These are phyloP conservation scores for Suillus discolor DNA, from an alignment of 768 basidiomycete species.

Conservation along the genomic window DNA sequence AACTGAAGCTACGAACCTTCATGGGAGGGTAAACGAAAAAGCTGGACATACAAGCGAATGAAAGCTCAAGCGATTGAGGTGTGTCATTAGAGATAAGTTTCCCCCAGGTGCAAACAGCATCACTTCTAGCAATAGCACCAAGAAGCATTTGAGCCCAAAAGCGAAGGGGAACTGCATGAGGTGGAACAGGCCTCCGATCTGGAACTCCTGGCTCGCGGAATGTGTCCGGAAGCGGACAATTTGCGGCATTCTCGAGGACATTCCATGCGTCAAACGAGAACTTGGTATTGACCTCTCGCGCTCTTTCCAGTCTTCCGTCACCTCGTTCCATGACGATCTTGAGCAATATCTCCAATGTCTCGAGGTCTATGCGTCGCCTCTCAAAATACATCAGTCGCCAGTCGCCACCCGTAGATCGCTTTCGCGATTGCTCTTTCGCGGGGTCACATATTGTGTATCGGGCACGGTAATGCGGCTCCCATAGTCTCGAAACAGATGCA, in stretches of 20 bases:
- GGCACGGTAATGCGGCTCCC: conserved; percentile 53
- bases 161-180: conserved; percentile 42
- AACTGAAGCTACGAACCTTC: conserved; percentile 36
- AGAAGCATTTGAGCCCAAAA: conserved; percentile 55
- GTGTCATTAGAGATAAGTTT: conserved; percentile 17
- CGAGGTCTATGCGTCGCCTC: conserved; percentile 46
- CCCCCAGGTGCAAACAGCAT: conserved; percentile 45
- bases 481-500: conserved; percentile 43
- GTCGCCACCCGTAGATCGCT: conserved; percentile 32
- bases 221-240: conserved; percentile 36
- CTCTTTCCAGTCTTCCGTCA: conserved; percentile 40
- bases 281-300: conserved; percentile 39
- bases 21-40: conserved; percentile 49
- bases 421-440: conserved; percentile 39
- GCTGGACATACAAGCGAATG: conserved; percentile 52
- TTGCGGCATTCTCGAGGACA: conserved; percentile 43
- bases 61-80: conserved; percentile 41
- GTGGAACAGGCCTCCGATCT: conserved; percentile 10
- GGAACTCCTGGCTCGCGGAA: conserved; percentile 23
- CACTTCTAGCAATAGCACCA: conserved; percentile 43
- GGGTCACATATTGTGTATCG: conserved; percentile 49
- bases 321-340: conserved; percentile 38
- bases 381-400: conserved; percentile 50
- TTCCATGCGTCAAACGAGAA: conserved; percentile 61
- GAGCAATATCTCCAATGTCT: conserved; percentile 44